Base-by-base conservation (phyloP, 192 early-diverging fungal genomes). In the Polychytrium aggregatum region DNA sequence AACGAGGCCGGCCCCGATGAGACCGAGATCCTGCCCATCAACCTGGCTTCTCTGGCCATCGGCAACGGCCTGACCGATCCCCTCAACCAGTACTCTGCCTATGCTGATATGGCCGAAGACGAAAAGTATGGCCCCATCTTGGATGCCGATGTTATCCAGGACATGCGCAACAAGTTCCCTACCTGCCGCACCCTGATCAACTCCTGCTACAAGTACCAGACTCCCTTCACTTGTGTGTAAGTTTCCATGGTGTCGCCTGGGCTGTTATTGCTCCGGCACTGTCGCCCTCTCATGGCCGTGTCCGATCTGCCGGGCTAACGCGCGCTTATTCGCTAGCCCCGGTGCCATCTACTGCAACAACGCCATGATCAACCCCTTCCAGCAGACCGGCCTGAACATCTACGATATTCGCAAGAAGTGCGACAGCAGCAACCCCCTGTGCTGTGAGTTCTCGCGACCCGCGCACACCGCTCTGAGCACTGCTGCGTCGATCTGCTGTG, bases 21-120 rank as follows among this genome's bases (percentile, higher is more conserved):
- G 24, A 49, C 62, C 2, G 46, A 35, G 11, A 31, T 30, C 36
- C 24, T 57, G 18, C 60, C 70, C 30, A 78, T 93, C 62, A 77
- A 84, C 28, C 73, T 90, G 47, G 76, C 76, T 20, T 79, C 81
- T 6, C 64, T 92, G 42, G 67, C 84, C 26, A 87, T 97, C 48
- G 91, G 95, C 21, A 96, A 98, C 63, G 92, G 95, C 10, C 62
- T 88, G 51, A 86, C 85, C 0, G 88, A 98, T 43, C 87, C 90
- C 28, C 65, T 84, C 41, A 67, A 81, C 16, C 95, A 98, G 72
- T 92, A 83, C 68, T 78, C 85, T 63, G 79, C 86, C 56, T 97
- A 92, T 62, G 72, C 83, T 6, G 77, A 67, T 37, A 49, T 60
- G 48, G 62, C 62, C 35, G 47, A 34, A 21, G 62, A 69, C 36